These are phyloP conservation scores for Hansfordia pulvinata DNA, from an alignment of 2,329 filamentous ascomycete species.

Conservation along the genomic window DNA sequence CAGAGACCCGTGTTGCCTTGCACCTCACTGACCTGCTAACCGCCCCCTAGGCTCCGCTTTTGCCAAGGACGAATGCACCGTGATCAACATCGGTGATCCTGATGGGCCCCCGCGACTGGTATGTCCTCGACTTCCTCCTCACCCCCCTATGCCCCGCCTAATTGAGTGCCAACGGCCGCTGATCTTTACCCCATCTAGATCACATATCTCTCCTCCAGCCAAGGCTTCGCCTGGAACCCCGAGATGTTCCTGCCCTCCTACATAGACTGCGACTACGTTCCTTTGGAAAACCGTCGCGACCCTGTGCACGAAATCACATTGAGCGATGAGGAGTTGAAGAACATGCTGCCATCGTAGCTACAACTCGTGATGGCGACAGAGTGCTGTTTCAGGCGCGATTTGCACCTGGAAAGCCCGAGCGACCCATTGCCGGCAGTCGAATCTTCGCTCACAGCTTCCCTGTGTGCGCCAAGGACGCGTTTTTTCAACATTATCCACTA, in stretches of 20 bases:
- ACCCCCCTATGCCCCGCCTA: not conserved
- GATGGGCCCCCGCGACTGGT: conserved; percentile 63
- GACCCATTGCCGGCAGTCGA: too few species aligned
- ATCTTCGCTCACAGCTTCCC: too few species aligned
- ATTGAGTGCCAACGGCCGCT: not conserved
- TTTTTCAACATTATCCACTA: too few species aligned
- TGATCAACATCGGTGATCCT: conserved; percentile 63
- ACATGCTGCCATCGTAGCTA: conserved; percentile 50
- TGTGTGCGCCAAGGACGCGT: too few species aligned
- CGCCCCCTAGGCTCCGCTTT: conserved; percentile 56
- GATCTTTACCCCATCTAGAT: conserved; percentile 37
- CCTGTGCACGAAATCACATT: conserved; percentile 67
- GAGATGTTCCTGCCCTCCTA: conserved; percentile 76
- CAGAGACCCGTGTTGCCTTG: conserved; percentile 5
- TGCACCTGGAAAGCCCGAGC: too few species aligned
- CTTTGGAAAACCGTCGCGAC: conserved; percentile 62
- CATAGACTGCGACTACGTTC: conserved; percentile 59
- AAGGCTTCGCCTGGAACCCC: conserved; percentile 76
- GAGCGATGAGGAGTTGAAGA: conserved; percentile 61
- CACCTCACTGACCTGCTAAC: conserved; percentile 14
- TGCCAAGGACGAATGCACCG: conserved; percentile 63
- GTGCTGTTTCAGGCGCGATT: too few species aligned
- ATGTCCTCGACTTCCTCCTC: conserved; percentile 16
- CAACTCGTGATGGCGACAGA: too few species aligned
- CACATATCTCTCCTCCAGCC: conserved; percentile 64